A percentile compares a stretch with the other conserved stretches of the same genome.
These are phyloP conservation scores for Globisporangium lucens DNA, from an alignment of 352 stramenopile species.

Conservation along the genomic window DNA sequence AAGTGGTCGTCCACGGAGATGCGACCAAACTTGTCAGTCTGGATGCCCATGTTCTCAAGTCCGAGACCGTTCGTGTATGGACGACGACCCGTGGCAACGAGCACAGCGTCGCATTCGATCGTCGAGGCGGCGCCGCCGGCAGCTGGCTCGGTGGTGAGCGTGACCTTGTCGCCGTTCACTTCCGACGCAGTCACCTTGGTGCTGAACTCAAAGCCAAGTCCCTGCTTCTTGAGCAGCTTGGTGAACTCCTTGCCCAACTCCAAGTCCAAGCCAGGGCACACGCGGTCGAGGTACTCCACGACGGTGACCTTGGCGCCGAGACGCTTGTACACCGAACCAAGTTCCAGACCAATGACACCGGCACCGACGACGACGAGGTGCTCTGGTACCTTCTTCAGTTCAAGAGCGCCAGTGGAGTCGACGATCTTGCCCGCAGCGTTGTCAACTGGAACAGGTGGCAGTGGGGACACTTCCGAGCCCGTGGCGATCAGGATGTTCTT, in stretches of 20 bases:
- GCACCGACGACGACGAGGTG: conserved; percentile 96
- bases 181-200: conserved; percentile 96
- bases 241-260: conserved; percentile 97
- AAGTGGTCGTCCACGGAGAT: conserved; percentile 98
- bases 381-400: conserved; percentile 92
- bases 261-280: conserved; percentile 92
- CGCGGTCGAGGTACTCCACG: conserved; percentile 97
- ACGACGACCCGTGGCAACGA: conserved; percentile 90
- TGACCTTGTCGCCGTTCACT: conserved; percentile 91
- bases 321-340: conserved; percentile 97
- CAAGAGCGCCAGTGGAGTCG: conserved; percentile 97
- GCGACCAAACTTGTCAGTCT: conserved; percentile 95
- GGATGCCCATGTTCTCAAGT: conserved; percentile 96
- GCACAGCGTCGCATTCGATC: conserved; percentile 78
- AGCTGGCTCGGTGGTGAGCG: conserved; percentile 93
- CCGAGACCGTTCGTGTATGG: conserved; percentile 95
- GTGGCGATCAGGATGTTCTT: conserved; percentile 98
- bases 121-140: conserved; percentile 47
- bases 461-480: conserved; percentile 87
- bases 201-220: conserved; percentile 96
- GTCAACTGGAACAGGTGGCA: conserved; percentile 96
- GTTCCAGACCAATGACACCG: conserved; percentile 98
- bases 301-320: conserved; percentile 96
- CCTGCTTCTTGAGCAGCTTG: conserved; percentile 98
- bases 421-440: conserved; percentile 97